Evolutionary conservation across 495 filamentous ascomycete species (phyloP).

Genomic region (Terfezia claveryi): DNA sequence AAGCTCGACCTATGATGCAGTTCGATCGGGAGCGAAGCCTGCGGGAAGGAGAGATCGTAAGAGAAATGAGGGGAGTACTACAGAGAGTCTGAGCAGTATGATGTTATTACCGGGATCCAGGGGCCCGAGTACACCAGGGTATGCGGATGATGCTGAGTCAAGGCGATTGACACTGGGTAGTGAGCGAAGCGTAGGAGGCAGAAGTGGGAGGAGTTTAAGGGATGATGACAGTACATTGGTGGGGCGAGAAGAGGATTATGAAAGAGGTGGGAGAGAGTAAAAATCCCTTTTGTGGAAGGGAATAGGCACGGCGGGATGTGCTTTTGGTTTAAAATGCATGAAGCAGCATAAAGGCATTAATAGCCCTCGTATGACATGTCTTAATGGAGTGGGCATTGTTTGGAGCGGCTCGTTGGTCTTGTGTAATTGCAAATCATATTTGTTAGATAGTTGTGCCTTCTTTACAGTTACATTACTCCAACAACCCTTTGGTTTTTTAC

Average conservation of each 20-base stretch:
- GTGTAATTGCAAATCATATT: no score
- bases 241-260: slow-evolving; percentile 11
- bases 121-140: slow-evolving; percentile 17
- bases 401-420: no score
- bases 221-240: slow-evolving; percentile 18
- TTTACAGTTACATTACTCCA: no score
- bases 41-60: slow-evolving; percentile 4
- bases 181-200: slow-evolving; percentile 7
- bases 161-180: background rate
- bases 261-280: background rate
- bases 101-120: slow-evolving; percentile 18
- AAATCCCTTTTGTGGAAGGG: no score
- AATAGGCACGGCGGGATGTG: no score
- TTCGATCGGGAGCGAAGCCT: slow-evolving; percentile 10
- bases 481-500: no score
- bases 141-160: slow-evolving; percentile 13
- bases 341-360: no score
- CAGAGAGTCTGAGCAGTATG: slow-evolving; percentile 16
- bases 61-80: slow-evolving; percentile 13
- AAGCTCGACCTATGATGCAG: slow-evolving; percentile 1
- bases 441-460: no score
- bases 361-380: no score
- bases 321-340: no score
- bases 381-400: no score
- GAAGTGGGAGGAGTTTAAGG: slow-evolving; percentile 2